Conservation (phyloP, 2,329 filamentous ascomycete species). For the Trichoderma afroharzianum region DNA sequence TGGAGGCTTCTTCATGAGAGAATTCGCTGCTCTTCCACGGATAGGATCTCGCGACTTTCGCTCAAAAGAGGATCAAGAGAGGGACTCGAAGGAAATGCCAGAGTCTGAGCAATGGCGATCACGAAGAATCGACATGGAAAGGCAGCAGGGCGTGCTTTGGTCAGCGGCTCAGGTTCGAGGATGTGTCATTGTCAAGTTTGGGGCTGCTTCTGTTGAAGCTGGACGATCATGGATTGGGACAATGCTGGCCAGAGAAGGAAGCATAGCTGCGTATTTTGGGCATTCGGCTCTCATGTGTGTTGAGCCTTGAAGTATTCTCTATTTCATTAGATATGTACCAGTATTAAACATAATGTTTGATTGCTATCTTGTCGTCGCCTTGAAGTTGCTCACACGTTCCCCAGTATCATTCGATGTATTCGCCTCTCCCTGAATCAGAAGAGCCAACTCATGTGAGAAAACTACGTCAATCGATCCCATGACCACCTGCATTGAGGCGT, state of each 20-base stretch:
- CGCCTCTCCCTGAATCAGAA: background rate
- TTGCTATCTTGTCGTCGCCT: background rate
- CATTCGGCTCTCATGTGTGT: conserved; percentile 78
- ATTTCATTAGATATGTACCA: background rate
- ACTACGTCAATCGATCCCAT: background rate
- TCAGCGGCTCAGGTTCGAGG: conserved; percentile 76
- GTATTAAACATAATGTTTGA: background rate
- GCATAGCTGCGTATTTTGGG: conserved; percentile 67
- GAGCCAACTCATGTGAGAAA: background rate
- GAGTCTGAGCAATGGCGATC: conserved; percentile 51
- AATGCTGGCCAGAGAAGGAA: conserved; percentile 73
- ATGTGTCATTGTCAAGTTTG: conserved; percentile 89
- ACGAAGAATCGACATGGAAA: conserved; percentile 56
- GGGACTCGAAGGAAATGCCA: conserved; percentile 35
- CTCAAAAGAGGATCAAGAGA: conserved; percentile 46
- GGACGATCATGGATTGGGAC: conserved; percentile 74
- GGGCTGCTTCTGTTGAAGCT: conserved; percentile 74
- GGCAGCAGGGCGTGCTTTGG: conserved; percentile 64
- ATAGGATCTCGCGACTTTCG: conserved; percentile 80
- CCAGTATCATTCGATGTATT: background rate
- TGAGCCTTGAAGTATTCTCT: conserved; percentile 33
- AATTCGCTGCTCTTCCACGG: conserved; percentile 74
- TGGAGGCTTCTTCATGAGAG: conserved; percentile 69
- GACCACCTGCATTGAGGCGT: background rate
- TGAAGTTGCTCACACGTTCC: background rate